Percentiles rank a stretch among this genome's conserved stretches.
Evolutionary conservation across 1,284 basidiomycete genomes (phyloP).

Genomic region (Sporisorium graminicola): DNA sequence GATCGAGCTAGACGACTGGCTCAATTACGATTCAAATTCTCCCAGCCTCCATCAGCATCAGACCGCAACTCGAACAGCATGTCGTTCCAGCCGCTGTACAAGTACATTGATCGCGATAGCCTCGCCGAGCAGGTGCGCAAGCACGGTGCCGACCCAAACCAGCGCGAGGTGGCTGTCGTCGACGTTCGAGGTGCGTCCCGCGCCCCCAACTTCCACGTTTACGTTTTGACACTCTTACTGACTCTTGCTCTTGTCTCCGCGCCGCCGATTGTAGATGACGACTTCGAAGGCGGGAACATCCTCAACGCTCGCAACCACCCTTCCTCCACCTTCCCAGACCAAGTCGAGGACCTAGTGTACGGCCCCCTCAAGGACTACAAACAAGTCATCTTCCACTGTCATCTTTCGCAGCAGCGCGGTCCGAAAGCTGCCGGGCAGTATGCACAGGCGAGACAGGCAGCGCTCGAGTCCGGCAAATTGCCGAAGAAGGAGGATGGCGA

Average conservation of each 20-base stretch:
- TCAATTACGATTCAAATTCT: slow-evolving; percentile 39
- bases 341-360: slow-evolving; percentile 60
- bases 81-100: slow-evolving; percentile 59
- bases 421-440: slow-evolving; percentile 70
- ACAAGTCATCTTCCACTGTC: slow-evolving; percentile 70
- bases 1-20: slow-evolving; percentile 15
- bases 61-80: slow-evolving; percentile 11
- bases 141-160: slow-evolving; percentile 21
- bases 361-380: slow-evolving; percentile 55
- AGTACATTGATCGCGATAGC: slow-evolving; percentile 56
- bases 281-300: slow-evolving; percentile 70
- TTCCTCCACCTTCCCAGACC: slow-evolving; percentile 47
- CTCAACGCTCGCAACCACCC: slow-evolving; percentile 63
- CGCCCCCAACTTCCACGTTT: not conserved
- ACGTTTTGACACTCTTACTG: not conserved
- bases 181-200: slow-evolving; percentile 60
- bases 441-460: slow-evolving; percentile 59
- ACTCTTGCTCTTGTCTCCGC: not conserved
- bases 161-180: slow-evolving; percentile 56
- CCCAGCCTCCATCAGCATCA: slow-evolving; percentile 5
- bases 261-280: slow-evolving; percentile 58
- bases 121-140: slow-evolving; percentile 50
- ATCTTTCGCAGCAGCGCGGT: slow-evolving; percentile 68
- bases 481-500: slow-evolving; percentile 1
- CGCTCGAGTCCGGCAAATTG: slow-evolving; percentile 30